Evolutionary conservation across 345 rosid genomes (phyloP).

Genomic region (Murraya koenigii): DNA sequence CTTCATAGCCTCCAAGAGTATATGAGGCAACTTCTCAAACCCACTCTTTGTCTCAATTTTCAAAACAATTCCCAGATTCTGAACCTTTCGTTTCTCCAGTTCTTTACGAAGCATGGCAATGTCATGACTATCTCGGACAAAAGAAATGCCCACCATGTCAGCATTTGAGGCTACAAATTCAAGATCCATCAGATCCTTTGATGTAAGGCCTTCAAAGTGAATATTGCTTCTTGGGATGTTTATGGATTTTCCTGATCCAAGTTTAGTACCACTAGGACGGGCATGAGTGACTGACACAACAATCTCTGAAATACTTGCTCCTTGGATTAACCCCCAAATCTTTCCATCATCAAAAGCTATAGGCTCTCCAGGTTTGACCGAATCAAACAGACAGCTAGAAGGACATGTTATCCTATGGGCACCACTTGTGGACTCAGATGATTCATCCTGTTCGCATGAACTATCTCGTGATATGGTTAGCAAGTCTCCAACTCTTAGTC

Average conservation of each 20-base stretch:
- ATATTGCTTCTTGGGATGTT: slow-evolving; percentile 65
- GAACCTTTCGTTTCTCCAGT: slow-evolving; percentile 46
- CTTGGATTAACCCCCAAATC: slow-evolving; percentile 61
- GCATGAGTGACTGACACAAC: slow-evolving; percentile 61
- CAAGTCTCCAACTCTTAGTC: slow-evolving; percentile 61
- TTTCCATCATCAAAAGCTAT: slow-evolving; percentile 74
- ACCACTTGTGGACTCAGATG: slow-evolving; percentile 23
- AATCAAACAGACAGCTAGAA: slow-evolving; percentile 58
- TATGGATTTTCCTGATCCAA: slow-evolving; percentile 68
- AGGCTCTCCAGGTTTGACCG: slow-evolving; percentile 59
- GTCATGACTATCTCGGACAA: slow-evolving; percentile 51
- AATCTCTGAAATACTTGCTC: slow-evolving; percentile 53
- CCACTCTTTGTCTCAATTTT: slow-evolving; percentile 67
- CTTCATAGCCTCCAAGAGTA: slow-evolving; percentile 66
- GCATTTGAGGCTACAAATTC: slow-evolving; percentile 62
- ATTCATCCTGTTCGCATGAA: slow-evolving; percentile 26
- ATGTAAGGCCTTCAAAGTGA: slow-evolving; percentile 57
- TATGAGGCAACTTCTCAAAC: slow-evolving; percentile 44
- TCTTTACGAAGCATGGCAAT: slow-evolving; percentile 52
- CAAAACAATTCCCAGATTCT: slow-evolving; percentile 50
- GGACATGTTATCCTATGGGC: slow-evolving; percentile 51
- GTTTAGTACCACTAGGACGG: slow-evolving; percentile 54
- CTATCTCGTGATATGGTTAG: slow-evolving; percentile 48
- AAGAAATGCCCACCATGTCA: slow-evolving; percentile 70
- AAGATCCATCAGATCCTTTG: slow-evolving; percentile 68